Percentiles rank a stretch among this genome's conserved stretches.
These are phyloP conservation scores for Mortierella claussenii DNA, from an alignment of 192 early-diverging fungal genomes.

Conservation along the genomic window DNA sequence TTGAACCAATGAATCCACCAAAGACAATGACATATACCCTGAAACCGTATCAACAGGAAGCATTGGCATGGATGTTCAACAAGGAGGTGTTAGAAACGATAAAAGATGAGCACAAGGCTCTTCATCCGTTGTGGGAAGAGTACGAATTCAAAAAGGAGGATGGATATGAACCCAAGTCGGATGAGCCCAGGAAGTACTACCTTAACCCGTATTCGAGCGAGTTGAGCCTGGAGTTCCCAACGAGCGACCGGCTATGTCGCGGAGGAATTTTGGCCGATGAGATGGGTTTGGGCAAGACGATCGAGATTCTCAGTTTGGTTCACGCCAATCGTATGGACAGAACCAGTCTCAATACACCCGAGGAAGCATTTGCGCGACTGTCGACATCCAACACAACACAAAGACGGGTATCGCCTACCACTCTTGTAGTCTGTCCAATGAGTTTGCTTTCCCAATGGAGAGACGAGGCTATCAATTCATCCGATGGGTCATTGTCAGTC, in stretches of 20 bases:
- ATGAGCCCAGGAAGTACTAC: conserved; percentile 47
- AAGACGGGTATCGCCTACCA: conserved; percentile 53
- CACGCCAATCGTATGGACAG: conserved; percentile 54
- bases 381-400: conserved; percentile 10
- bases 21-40: conserved; percentile 53
- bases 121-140: conserved; percentile 67
- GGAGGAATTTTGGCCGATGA: conserved; percentile 69
- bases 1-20: conserved; percentile 60
- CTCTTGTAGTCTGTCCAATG: conserved; percentile 65
- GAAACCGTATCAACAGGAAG: conserved; percentile 62
- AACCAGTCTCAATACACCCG: conserved; percentile 10
- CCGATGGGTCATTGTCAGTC: conserved; percentile 46
- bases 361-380: conserved; percentile 19
- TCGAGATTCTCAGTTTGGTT: conserved; percentile 66
- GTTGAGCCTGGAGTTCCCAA: conserved; percentile 58
- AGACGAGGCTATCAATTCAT: conserved; percentile 59
- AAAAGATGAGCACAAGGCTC: conserved; percentile 31
- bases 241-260: conserved; percentile 53
- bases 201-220: conserved; percentile 61
- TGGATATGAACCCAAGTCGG: conserved; percentile 19
- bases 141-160: conserved; percentile 57
- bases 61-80: conserved; percentile 63
- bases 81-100: conserved; percentile 45
- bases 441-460: conserved; percentile 64
- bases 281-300: conserved; percentile 71